Evolutionary conservation across 257 asterid species (phyloP), one percentile per base, ranked within the genome.

Genomic region (Eucommia ulmoides): DNA sequence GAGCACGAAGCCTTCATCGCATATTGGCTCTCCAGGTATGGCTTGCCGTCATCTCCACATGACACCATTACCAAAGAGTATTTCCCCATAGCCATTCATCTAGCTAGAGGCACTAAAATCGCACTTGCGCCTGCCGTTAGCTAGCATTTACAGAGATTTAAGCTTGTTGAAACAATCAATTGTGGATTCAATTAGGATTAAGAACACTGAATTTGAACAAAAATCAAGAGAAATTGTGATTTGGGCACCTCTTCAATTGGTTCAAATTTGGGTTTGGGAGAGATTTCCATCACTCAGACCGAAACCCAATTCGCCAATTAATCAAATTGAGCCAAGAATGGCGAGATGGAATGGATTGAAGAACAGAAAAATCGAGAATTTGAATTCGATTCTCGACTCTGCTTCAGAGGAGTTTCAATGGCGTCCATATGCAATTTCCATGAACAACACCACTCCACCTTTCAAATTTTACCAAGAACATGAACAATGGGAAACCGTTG

Each of bases 91-190:
- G 77, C 77, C 3, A 24, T 62, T 15, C 23, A 51, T 50, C 56
- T 66, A 16, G 52, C 68, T 35, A 33, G 46, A 58, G 74, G 74
- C 8, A 55, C 2, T 6, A 15, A 35, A 14, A 8, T 71, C 1
- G 77, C 65, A 19, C 53, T 71, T 24, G 73, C 65, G 15, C 74
- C 72, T 26, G 67, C 70, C n/a, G 62, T 62, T 59, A 41, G 67
- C 67, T 50, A 62, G 23, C 11, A 52, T 71, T 19, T 66, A 55
- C 44, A 24, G 42, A 20, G 51, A 50, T 20, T 19, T 71, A 23
- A 63, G 29, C 7, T 18, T 22, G 23, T 20, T 66, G n/a, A 66
- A 66, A 64, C 33, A 24, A 9, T 45, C 52, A 3, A 26, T 46
- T 20, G 20, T 53, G 20, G 9, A 35, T 52, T 52, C 48, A 2